Evolutionary conservation across 2,329 filamentous ascomycete species (phyloP), one percentile per base, ranked within the genome.

Genomic region (Periconia sp.): DNA sequence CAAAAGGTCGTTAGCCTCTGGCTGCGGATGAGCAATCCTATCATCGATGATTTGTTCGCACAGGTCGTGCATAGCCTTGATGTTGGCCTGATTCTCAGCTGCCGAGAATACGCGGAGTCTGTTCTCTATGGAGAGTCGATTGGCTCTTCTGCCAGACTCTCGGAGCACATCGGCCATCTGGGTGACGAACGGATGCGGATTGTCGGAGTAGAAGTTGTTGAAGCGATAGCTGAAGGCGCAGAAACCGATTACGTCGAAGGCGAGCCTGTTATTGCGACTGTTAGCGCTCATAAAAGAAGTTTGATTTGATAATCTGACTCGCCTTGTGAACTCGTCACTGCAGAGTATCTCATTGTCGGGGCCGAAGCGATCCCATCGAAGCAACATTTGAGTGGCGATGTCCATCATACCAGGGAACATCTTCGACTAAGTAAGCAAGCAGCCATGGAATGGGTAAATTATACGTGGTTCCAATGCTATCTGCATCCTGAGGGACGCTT

Each of bases 181-280:
- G 31, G 76, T 65, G 26, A 89, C 76, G 54, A 91, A 90, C 0
- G 86, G 86, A 52, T 91, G 87, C 63, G 86, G 72, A 7, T 82
- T 75, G 11, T 87, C 80, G 19, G 77, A 76, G 60, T 90, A 91
- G 67, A 85, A 89, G 1, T 81, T 85, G 68, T 90, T 90, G 76
- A 90, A 90, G 13, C 87, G 82, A 46, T 78, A 86, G 25, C 81
- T 80, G 82, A 88, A 86, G n/a, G 82, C 75, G 63, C 85, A 87
- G 3, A 91, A 76, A 1, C 84, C 85, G 7, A 91, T 77, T 0
- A 86, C 87, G 61, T 91, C 87, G 2, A 91, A 77, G 0, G 87
- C 83, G 22, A 90, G 71, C n/a, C 86, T 79, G 15, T 18, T 9
- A 7, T 2, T 4, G 18, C 18, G 8, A 18, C 8, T 9, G 17